phyloP scores from a whole-genome alignment of 1,284 basidiomycete genomes.

The Irpex lacteus region DNA sequence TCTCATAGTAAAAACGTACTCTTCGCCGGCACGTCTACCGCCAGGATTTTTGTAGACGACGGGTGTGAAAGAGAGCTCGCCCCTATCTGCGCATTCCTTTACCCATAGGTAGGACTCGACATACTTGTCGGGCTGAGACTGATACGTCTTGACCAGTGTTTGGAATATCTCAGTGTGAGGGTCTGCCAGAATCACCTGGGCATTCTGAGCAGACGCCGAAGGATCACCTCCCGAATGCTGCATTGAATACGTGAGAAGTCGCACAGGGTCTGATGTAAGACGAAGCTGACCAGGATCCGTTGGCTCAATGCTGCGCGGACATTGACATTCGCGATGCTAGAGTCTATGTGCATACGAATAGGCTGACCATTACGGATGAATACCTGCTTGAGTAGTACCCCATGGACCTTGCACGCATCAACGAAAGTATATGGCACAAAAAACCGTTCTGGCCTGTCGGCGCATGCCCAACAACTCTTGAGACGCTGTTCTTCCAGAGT shows the following conservation, averaged over 20 bases:
- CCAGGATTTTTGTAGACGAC: conserved; percentile 79
- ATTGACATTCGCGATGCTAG: conserved; percentile 72
- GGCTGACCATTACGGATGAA: conserved; percentile 61
- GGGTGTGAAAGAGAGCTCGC: conserved; percentile 61
- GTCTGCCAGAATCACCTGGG: conserved; percentile 73
- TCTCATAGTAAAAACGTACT: conserved; percentile 45
- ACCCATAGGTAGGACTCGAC: conserved; percentile 80
- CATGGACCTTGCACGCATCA: conserved; percentile 73
- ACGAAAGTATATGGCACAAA: conserved; percentile 79
- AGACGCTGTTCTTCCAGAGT: conserved; percentile 71
- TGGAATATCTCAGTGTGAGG: conserved; percentile 70
- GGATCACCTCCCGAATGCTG: conserved; percentile 76
- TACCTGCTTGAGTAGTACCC: conserved; percentile 68
- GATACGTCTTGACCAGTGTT: conserved; percentile 65
- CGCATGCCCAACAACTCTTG: conserved; percentile 60
- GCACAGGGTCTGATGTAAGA: conserved; percentile 1
- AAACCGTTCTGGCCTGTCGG: conserved; percentile 66
- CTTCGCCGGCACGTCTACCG: conserved; percentile 74
- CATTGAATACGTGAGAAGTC: background rate
- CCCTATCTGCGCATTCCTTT: conserved; percentile 72
- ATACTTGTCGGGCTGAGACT: conserved; percentile 63
- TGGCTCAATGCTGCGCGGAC: conserved; percentile 59
- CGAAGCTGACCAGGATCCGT: conserved; percentile 60
- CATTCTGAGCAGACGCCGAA: conserved; percentile 57
- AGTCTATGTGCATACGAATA: conserved; percentile 73